Evolutionary conservation across 352 stramenopile species (phyloP), one percentile per base, ranked within the genome.

Genomic region (Thraustotheca clavata): DNA sequence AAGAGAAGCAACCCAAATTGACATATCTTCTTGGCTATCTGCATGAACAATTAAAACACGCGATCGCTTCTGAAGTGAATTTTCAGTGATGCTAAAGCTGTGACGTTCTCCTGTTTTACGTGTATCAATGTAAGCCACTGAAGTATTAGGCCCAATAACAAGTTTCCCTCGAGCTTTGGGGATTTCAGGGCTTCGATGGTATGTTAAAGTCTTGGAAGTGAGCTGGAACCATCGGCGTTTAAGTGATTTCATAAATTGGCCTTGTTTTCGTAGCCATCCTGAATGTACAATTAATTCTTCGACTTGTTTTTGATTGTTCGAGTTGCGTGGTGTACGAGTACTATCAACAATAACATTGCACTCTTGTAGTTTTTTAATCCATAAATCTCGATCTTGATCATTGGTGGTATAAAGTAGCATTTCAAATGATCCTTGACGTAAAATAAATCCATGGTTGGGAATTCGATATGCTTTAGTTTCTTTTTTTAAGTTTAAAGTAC

Each of bases 191-290:
- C 91, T 79, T 52, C 80, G 75, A 60, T 76, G 92, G 67, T 94
- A 94, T 66, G 78, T 74, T 36, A 94, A 76, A 43, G 73, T 87
- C 27, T 8, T 33, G 0, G 71, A 73, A 1, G 81, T 80, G 11
- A 94, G 78, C 66, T 91, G 82, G 43, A 94, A 94, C 83, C 83
- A 94, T 8, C 85, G 74, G 6, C 85, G 80, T 74, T 94, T 92
- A n/a, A 80, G 89, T 31, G 77, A 88, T 69, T 91, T 89, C 31
- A 94, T 75, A 67, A 94, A 76, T 40, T 88, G 83, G 7, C 85
- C 85, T 49, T 84, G 83, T 68, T 94, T 94, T 8, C 80, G 77
- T 31, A 94, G 69, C 85, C 85, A 94, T 9, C 85, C 85, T 0
- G 83, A 89, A 62, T 87, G 87, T 35, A 94, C 41, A 24, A 88